These are phyloP conservation scores for Cyclospora cayetanensis DNA, from an alignment of 169 alveolate species.

Conservation along the genomic window DNA sequence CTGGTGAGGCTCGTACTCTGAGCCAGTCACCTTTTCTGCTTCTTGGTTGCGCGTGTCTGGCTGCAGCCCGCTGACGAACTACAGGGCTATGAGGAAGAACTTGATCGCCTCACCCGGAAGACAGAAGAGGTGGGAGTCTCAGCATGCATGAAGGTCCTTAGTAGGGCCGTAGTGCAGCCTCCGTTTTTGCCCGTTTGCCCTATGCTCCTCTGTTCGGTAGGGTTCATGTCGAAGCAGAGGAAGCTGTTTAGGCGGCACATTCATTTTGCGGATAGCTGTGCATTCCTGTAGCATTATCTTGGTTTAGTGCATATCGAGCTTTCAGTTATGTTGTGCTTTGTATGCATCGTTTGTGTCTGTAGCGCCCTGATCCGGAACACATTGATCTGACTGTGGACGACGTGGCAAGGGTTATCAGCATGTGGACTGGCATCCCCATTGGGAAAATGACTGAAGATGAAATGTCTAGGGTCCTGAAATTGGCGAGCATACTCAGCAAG, in stretches of 20 bases:
- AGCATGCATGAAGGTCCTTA: too few relatives aligned
- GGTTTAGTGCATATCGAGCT: neutral
- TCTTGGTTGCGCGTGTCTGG: neutral
- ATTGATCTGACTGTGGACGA: neutral
- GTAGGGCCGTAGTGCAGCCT: too few relatives aligned
- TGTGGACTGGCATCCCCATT: conserved; percentile 86
- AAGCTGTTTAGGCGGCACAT: too few relatives aligned
- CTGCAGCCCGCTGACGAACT: neutral
- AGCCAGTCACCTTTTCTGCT: neutral
- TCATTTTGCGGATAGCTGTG: neutral
- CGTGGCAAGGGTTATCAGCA: neutral
- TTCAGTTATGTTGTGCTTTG: neutral
- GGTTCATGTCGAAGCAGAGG: too few relatives aligned
- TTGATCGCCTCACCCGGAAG: neutral
- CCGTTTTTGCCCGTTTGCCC: too few relatives aligned
- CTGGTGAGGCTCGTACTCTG: neutral
- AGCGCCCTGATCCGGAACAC: neutral
- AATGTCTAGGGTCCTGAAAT: conserved; percentile 77
- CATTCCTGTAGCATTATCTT: neutral
- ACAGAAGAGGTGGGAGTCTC: conserved; percentile 1
- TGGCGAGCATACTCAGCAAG: conserved; percentile 10
- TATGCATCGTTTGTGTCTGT: neutral
- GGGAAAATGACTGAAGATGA: conserved; percentile 80
- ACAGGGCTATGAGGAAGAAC: neutral
- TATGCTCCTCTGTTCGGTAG: too few relatives aligned